Evolutionary conservation across 1,284 basidiomycete species (phyloP).

Genomic region (Sporisorium scitamineum): DNA sequence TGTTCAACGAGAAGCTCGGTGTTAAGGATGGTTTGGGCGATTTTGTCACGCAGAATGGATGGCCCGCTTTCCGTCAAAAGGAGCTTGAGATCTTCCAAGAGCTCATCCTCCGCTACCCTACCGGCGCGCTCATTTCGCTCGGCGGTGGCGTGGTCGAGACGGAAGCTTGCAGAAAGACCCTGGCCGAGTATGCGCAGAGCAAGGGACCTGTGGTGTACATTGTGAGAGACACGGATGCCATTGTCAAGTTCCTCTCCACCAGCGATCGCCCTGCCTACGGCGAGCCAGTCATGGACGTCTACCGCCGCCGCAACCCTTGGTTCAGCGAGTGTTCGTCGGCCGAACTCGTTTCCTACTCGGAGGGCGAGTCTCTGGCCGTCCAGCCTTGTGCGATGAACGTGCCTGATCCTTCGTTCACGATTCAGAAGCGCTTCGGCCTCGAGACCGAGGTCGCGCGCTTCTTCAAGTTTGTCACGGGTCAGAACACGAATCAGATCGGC

Average conservation of each 20-base stretch:
- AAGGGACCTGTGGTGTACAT: conserved; percentile 79
- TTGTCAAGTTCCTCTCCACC: conserved; percentile 85
- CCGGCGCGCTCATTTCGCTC: conserved; percentile 76
- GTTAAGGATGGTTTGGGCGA: conserved; percentile 74
- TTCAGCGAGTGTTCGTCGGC: conserved; percentile 86
- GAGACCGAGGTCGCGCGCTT: conserved; percentile 74
- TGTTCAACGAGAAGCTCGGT: conserved; percentile 78
- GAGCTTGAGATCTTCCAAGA: conserved; percentile 70
- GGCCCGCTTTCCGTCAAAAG: conserved; percentile 79
- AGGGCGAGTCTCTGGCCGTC: conserved; percentile 46
- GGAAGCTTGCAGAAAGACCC: conserved; percentile 74
- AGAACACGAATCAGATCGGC: conserved; percentile 77
- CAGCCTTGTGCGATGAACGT: conserved; percentile 44
- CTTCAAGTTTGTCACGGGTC: conserved; percentile 88
- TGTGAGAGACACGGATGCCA: conserved; percentile 78
- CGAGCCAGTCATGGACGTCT: conserved; percentile 82
- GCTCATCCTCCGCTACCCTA: conserved; percentile 63
- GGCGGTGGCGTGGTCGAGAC: conserved; percentile 96
- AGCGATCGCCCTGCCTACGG: conserved; percentile 80
- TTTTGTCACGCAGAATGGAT: conserved; percentile 82
- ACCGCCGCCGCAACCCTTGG: conserved; percentile 84
- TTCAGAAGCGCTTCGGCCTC: conserved; percentile 63
- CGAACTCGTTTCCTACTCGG: conserved; percentile 82
- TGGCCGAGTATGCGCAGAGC: conserved; percentile 77
- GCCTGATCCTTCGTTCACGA: conserved; percentile 50